Percentiles rank a stretch among this genome's conserved stretches.
These are phyloP conservation scores for Aspergillus clavatus DNA, from an alignment of 2,329 filamentous ascomycete species.

Conservation along the genomic window DNA sequence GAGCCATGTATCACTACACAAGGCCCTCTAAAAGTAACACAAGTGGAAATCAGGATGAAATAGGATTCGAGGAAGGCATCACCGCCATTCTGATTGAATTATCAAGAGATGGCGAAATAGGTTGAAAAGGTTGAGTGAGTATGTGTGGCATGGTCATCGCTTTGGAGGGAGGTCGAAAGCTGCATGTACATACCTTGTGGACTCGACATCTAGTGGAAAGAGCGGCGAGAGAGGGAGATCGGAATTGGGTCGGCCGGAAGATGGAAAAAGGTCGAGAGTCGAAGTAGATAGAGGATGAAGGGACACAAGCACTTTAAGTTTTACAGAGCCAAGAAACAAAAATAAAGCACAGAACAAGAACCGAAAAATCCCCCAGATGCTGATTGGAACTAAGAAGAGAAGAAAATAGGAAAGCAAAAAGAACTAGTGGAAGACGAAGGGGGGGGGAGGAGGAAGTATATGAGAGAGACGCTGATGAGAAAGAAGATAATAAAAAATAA, in stretches of 20 bases:
- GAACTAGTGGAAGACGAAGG: conserved; percentile 1
- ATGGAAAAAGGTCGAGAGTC: conserved; percentile 5
- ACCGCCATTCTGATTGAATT: conserved; percentile 1
- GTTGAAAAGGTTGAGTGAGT: conserved; percentile 3
- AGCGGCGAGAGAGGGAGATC: not conserved
- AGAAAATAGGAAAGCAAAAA: conserved; percentile 8
- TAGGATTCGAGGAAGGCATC: conserved; percentile 13
- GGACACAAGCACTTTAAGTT: conserved; percentile 2
- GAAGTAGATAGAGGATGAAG: conserved; percentile 9
- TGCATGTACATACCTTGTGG: conserved; percentile 14
- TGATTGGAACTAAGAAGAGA: not conserved
- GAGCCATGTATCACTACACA: conserved; percentile 22
- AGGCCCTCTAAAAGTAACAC: conserved; percentile 15
- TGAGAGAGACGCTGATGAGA: conserved; percentile 7
- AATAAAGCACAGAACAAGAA: not conserved
- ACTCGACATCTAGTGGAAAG: conserved; percentile 17
- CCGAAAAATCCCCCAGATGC: not conserved
- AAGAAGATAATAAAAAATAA: conserved; percentile 6
- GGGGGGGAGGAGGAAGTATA: conserved; percentile 8
- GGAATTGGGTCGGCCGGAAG: not conserved
- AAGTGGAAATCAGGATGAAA: conserved; percentile 2
- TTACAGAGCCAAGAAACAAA: conserved; percentile 2
- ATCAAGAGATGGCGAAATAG: conserved; percentile 1
- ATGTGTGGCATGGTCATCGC: not conserved
- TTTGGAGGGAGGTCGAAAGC: not conserved